Evolutionary conservation across 2,329 filamentous ascomycete genomes (phyloP), one percentile per base, ranked within the genome.

Genomic region (Aspergillus neoniger): DNA sequence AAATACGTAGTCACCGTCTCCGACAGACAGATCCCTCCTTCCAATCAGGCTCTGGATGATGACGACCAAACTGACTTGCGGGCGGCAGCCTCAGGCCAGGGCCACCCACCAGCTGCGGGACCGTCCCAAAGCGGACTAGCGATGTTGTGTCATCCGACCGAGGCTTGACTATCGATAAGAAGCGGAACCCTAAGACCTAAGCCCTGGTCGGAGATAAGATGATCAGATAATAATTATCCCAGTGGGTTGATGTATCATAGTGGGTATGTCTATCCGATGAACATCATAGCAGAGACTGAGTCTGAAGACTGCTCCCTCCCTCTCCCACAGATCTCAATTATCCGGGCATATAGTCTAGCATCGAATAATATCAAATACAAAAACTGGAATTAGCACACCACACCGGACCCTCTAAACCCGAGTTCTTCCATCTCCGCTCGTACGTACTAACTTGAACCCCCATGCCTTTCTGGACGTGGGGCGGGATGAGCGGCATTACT

Each of bases 91-190:
- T 65, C 53, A 63, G 61, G 63, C 57, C 55, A 36, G 32, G 32
- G 2, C 51, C 21, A 28, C 25, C 25, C 25, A 28, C 25, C 25
- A 30, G 52, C 53, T 62, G 64, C 63, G 63, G 65, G 66, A 64
- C 61, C 36, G 39, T 54, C 61, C 58, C 25, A 25, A 59, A 59
- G 9, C 2, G 59, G 59, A 38, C 55, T 66, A 17, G 36, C 30
- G 47, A 43, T 28, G 14, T 38, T 32, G 17, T 44, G 12, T 44
- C 23, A 43, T 44, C 17, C 14, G 36, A 19, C 23, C n/a, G n/a
- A n/a, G 4, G 5, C 60, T 65, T 28, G 25, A 28, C 25, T 69
- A 69, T 70, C 68, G 67, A 70, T 70, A 70, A 68, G 61, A 50
- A 12, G 15, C 4, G 55, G 56, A 60, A 44, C 60, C 58, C 58